Percentiles rank a stretch among this genome's conserved stretches.
phyloP scores from a whole-genome alignment of 2,329 filamentous ascomycete species.

The Colletotrichum cordylinicola region DNA sequence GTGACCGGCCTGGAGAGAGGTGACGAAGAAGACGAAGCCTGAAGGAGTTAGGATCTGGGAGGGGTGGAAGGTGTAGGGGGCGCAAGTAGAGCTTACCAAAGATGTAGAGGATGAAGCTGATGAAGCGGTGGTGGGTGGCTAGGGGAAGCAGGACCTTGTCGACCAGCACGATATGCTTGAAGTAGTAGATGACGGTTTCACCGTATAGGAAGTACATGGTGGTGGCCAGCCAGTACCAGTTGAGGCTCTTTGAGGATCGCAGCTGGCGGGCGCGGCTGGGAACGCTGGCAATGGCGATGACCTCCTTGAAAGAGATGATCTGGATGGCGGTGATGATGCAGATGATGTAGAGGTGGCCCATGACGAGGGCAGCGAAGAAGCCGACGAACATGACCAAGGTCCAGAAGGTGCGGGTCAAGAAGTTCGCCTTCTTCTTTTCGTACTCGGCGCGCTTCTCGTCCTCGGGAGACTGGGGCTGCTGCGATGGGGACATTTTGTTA shows the following conservation, averaged over 20 bases:
- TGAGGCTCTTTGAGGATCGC: conserved; percentile 92
- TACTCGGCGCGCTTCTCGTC: conserved; percentile 69
- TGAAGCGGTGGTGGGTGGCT: conserved; percentile 97
- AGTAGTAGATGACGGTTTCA: conserved; percentile 99
- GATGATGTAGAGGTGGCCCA: conserved; percentile 97
- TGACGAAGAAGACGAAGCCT: conserved; percentile 99
- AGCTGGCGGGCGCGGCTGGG: conserved; percentile 90
- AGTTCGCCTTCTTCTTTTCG: conserved; percentile 98
- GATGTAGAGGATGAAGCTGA: conserved; percentile 97
- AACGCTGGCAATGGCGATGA: conserved; percentile 96
- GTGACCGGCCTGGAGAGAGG: conserved; percentile 90
- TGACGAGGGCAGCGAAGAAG: conserved; percentile 93
- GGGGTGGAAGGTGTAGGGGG: neutral
- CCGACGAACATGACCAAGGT: conserved; percentile 94
- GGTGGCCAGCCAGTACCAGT: conserved; percentile 99
- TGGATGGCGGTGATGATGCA: conserved; percentile 91
- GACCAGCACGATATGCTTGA: conserved; percentile 97
- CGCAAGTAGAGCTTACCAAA: conserved; percentile 70
- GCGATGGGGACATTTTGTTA: neutral
- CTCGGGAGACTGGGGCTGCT: conserved; percentile 47
- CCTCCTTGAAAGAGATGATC: conserved; percentile 98
- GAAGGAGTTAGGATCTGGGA: conserved; percentile 30
- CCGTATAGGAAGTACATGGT: conserved; percentile 99
- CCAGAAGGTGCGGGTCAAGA: conserved; percentile 97
- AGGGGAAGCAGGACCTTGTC: conserved; percentile 92